phyloP scores from a whole-genome alignment of 495 filamentous ascomycete genomes.

The Tuber calosporum region DNA sequence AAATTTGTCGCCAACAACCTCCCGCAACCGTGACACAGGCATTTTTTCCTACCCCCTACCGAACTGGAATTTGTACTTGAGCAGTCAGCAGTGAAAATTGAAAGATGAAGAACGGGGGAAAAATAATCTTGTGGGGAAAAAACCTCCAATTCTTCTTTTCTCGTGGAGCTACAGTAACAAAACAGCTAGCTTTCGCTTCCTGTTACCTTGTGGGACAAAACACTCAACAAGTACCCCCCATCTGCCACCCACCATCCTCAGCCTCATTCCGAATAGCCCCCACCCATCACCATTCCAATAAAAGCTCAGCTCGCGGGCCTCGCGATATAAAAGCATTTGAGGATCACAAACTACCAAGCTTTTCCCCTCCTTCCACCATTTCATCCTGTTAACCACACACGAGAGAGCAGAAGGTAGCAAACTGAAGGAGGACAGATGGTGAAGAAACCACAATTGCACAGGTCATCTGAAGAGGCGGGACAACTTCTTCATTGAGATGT shows the following conservation, averaged over 20 bases:
- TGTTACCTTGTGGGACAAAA: neutral
- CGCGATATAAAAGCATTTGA: neutral
- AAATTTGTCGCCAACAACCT: slow-evolving; percentile 15
- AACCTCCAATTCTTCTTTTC: slow-evolving; percentile 9
- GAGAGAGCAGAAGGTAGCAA: slow-evolving; percentile 1
- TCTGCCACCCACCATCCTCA: slow-evolving; percentile 13
- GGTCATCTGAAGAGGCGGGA: slow-evolving; percentile 15
- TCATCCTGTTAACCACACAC: neutral
- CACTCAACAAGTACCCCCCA: neutral
- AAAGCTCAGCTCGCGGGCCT: slow-evolving; percentile 13
- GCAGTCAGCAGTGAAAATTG: neutral
- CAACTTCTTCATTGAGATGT: slow-evolving; percentile 9
- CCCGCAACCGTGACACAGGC: slow-evolving; percentile 20
- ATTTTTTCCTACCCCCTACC: neutral
- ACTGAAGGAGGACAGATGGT: neutral
- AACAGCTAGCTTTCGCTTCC: slow-evolving; percentile 19
- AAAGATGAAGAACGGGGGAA: neutral
- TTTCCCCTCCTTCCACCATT: neutral
- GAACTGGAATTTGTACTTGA: neutral
- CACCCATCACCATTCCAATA: no score
- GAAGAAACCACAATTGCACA: neutral
- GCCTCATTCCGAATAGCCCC: neutral
- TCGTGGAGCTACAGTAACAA: slow-evolving; percentile 22
- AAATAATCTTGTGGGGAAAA: neutral
- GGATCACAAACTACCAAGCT: neutral